phyloP scores from a whole-genome alignment of 805 yeast genomes.

The Metschnikowia borealis region DNA sequence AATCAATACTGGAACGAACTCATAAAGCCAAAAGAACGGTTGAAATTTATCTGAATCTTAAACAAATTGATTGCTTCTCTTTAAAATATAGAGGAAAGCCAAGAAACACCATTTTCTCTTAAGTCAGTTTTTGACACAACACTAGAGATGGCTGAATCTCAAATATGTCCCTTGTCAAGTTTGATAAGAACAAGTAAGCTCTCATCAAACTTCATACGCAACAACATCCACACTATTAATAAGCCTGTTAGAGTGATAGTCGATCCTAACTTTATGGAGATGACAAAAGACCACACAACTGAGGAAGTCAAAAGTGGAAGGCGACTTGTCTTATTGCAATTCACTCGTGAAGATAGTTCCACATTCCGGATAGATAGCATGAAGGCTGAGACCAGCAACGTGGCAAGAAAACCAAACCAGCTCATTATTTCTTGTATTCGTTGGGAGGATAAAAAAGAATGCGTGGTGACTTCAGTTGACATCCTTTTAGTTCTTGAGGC shows the following conservation, averaged over 20 bases:
- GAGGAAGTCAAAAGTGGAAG: slow-evolving; percentile 42
- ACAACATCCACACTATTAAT: slow-evolving; percentile 19
- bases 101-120: background rate
- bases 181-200: slow-evolving; percentile 17
- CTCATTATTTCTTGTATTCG: slow-evolving; percentile 57
- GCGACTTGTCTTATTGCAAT: slow-evolving; percentile 45
- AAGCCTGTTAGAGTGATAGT: slow-evolving; percentile 27
- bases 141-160: background rate
- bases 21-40: background rate
- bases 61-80: background rate
- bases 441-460: slow-evolving; percentile 46
- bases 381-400: slow-evolving; percentile 28
- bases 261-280: slow-evolving; percentile 27
- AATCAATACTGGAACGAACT: background rate
- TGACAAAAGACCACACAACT: slow-evolving; percentile 45
- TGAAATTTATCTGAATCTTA: background rate
- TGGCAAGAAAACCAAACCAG: slow-evolving; percentile 33
- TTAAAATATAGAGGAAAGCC: background rate
- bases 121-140: background rate
- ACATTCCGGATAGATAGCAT: slow-evolving; percentile 10
- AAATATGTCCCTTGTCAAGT: background rate
- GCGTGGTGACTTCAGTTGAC: slow-evolving; percentile 63
- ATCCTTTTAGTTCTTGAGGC: slow-evolving; percentile 54
- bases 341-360: slow-evolving; percentile 23
- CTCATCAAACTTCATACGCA: slow-evolving; percentile 15